These are phyloP conservation scores for Silene vulgaris DNA, from an alignment of 179 eudicot species.

Conservation along the genomic window DNA sequence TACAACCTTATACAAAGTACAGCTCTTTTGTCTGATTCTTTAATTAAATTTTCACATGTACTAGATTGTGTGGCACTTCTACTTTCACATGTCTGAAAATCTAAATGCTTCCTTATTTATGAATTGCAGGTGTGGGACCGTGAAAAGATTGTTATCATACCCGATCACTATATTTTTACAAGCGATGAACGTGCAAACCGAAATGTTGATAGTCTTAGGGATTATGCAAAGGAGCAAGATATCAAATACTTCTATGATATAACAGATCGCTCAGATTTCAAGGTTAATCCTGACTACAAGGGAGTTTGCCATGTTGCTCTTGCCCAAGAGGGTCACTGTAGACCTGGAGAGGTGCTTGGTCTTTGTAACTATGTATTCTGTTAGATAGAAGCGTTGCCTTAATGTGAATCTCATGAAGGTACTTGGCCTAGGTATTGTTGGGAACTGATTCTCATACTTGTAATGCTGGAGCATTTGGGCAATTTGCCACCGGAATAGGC, in stretches of 20 bases:
- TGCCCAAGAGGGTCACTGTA: slow-evolving; percentile 99
- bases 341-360: slow-evolving; percentile 88
- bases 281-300: slow-evolving; percentile 95
- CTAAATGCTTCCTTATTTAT: not conserved
- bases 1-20: not conserved
- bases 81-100: slow-evolving; percentile 9
- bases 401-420: slow-evolving; percentile 9
- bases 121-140: slow-evolving; percentile 84
- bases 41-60: not conserved
- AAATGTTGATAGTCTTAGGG: slow-evolving; percentile 88
- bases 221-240: slow-evolving; percentile 71
- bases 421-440: slow-evolving; percentile 54
- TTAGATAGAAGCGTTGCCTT: not conserved
- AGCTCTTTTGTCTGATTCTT: not conserved
- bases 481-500: slow-evolving; percentile 93
- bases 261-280: slow-evolving; percentile 79
- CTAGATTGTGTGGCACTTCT: not conserved
- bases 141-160: slow-evolving; percentile 87
- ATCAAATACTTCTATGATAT: slow-evolving; percentile 93
- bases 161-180: slow-evolving; percentile 94
- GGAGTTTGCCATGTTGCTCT: slow-evolving; percentile 99
- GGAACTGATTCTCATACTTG: slow-evolving; percentile 99
- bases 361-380: slow-evolving; percentile 1
- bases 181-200: slow-evolving; percentile 85
- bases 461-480: slow-evolving; percentile 98